These are phyloP conservation scores for Pseudogymnoascus sp. DNA, from an alignment of 2,329 filamentous ascomycete species.

Conservation along the genomic window DNA sequence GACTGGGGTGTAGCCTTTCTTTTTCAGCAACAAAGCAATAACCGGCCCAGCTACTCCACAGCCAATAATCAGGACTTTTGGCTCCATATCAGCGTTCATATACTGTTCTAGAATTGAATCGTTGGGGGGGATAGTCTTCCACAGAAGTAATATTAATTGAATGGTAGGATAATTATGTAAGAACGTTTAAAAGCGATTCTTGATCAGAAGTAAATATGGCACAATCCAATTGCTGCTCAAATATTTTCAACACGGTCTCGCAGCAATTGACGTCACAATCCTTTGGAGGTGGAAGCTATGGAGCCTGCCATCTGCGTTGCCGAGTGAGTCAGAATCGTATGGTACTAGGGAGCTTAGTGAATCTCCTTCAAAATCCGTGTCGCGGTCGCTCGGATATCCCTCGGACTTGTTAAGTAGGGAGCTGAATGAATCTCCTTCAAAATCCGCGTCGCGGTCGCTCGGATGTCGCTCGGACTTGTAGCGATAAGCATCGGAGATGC, in stretches of 20 bases:
- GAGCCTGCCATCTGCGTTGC: too few species aligned
- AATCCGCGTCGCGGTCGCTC: background rate
- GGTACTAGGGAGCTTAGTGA: background rate
- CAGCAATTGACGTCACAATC: background rate
- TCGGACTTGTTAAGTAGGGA: background rate
- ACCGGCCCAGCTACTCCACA: background rate
- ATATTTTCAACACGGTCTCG: background rate
- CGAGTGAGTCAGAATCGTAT: background rate
- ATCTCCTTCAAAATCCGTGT: background rate
- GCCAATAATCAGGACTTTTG: background rate
- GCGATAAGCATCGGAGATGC: background rate
- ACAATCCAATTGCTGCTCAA: background rate
- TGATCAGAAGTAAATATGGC: background rate
- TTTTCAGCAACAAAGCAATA: background rate
- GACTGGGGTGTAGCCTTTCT: slow-evolving; percentile 22
- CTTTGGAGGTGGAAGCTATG: background rate
- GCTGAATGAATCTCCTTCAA: background rate
- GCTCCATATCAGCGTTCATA: background rate
- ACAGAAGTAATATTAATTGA: background rate
- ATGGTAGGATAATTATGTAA: background rate
- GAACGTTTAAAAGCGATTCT: background rate
- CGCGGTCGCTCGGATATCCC: background rate
- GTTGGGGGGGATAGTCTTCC: background rate
- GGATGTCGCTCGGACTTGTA: background rate
- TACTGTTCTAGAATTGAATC: background rate